phyloP scores from a whole-genome alignment of 2,329 filamentous ascomycete species.

The Rutstroemia sp. region DNA sequence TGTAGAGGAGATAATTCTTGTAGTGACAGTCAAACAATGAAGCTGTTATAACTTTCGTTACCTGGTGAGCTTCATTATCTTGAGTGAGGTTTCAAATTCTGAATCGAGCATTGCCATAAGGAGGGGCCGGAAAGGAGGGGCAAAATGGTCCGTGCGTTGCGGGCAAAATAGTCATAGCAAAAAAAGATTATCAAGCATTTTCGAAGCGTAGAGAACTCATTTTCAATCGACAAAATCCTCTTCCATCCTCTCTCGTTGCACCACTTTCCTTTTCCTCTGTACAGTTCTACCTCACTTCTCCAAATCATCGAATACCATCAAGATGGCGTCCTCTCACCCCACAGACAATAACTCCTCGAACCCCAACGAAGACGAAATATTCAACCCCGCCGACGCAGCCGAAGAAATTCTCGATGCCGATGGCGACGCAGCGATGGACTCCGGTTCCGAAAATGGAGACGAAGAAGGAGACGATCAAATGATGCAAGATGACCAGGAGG shows the following conservation, averaged over 20 bases:
- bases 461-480: constrained; percentile 46
- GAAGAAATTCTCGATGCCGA: constrained; percentile 61
- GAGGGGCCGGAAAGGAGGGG: not conserved
- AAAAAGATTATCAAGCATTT: constrained; percentile 14
- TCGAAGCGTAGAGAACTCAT: constrained; percentile 5
- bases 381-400: constrained; percentile 68
- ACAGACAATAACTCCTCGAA: constrained; percentile 19
- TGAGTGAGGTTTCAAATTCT: too few relatives aligned
- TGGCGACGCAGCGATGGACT: constrained; percentile 76
- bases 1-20: too few relatives aligned
- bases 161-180: not conserved
- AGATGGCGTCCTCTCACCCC: constrained; percentile 22
- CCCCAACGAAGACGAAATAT: constrained; percentile 56
- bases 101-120: too few relatives aligned
- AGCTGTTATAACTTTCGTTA: too few relatives aligned
- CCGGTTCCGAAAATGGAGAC: constrained; percentile 53
- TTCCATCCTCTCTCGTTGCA: too few relatives aligned
- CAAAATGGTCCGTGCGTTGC: constrained; percentile 3
- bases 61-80: too few relatives aligned
- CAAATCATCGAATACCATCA: not conserved
- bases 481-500: constrained; percentile 45
- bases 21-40: too few relatives aligned
- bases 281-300: not conserved
- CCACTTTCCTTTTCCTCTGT: not conserved
- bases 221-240: not conserved